phyloP scores from a whole-genome alignment of 163 green algal species.

The Prototheca stagnorum region DNA sequence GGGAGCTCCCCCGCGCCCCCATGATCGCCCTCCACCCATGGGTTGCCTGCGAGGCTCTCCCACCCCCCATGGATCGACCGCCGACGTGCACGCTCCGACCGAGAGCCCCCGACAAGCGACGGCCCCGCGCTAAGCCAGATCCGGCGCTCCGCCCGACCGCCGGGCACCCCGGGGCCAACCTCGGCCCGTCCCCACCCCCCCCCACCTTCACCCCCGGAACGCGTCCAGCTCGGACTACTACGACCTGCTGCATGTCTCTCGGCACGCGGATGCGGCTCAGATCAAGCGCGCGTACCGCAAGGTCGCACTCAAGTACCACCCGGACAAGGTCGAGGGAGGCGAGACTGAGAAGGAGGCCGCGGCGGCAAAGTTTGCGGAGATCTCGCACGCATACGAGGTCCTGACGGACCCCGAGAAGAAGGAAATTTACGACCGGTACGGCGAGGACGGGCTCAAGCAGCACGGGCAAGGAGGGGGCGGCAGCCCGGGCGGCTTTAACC shows the following conservation, averaged over 20 bases:
- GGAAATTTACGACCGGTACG: slow-evolving; percentile 75
- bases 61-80: too few relatives aligned
- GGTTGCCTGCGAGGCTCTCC: too few relatives aligned
- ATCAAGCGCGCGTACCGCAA: slow-evolving; percentile 96
- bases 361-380: slow-evolving; percentile 84
- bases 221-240: slow-evolving; percentile 67
- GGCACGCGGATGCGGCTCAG: slow-evolving; percentile 54
- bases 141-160: too few relatives aligned
- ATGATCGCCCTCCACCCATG: too few relatives aligned
- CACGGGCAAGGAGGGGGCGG: slow-evolving; percentile 42
- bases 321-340: slow-evolving; percentile 69
- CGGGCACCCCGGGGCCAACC: too few relatives aligned
- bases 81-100: too few relatives aligned
- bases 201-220: too few relatives aligned
- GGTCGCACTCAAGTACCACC: slow-evolving; percentile 91
- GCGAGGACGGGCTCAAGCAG: slow-evolving; percentile 87
- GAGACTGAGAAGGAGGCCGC: slow-evolving; percentile 78
- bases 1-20: too few relatives aligned
- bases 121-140: too few relatives aligned
- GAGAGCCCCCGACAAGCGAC: too few relatives aligned
- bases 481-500: slow-evolving; percentile 19
- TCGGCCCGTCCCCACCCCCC: too few relatives aligned
- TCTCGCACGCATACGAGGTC: slow-evolving; percentile 78
- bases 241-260: slow-evolving; percentile 58
- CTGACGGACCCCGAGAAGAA: slow-evolving; percentile 65